Evolutionary conservation across 2,329 filamentous ascomycete genomes (phyloP), one percentile per base, ranked within the genome.

Genomic region (Talaromyces sp.): DNA sequence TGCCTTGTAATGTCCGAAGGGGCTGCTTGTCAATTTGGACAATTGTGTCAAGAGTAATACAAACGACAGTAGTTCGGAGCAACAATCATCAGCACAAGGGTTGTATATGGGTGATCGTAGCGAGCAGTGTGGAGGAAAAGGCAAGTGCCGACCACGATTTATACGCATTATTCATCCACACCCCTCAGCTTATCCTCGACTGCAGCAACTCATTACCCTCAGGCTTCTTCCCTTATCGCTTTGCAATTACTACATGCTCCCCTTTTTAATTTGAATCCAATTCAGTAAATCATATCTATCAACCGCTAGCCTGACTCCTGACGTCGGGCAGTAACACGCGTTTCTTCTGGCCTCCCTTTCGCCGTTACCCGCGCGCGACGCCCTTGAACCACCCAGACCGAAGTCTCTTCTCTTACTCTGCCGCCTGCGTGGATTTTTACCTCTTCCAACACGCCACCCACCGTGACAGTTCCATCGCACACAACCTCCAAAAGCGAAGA

Each of bases 311-410:
- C 52, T 56, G 13, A 56, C 52, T 37, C 33, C 52, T 39, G 14
- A 37, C 52, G 31, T 56, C 49, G 47, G 47, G 49, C 49, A 31
- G 49, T 37, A 22, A 35, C n/a, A 56, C 52, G 52, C 52, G 52
- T 56, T 56, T 56, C n/a, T 56, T 54, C 33, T 56, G 50, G 50
- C 52, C 33, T 11, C n/a, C 31, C 33, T 19, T 56, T 56, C 52
- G 52, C 52, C 19, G 52, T 37, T 56, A 56, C 52, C 52, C 52
- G 52, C 52, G 33, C 52, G 52, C 52, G 50, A 47, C 50, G 50
- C 52, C 49, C 49, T 52, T 52, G 49, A 19, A 52, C 47, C 45
- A 52, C 24, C 31, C 31, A 52, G 2, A 37, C 24, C 19, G 27
- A 35, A 56, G 52, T 56, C 31, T 56, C 31, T 56, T 37, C 24